Evolutionary conservation across 345 rosid genomes (phyloP).

Genomic region (Eucalyptus tenuipes): DNA sequence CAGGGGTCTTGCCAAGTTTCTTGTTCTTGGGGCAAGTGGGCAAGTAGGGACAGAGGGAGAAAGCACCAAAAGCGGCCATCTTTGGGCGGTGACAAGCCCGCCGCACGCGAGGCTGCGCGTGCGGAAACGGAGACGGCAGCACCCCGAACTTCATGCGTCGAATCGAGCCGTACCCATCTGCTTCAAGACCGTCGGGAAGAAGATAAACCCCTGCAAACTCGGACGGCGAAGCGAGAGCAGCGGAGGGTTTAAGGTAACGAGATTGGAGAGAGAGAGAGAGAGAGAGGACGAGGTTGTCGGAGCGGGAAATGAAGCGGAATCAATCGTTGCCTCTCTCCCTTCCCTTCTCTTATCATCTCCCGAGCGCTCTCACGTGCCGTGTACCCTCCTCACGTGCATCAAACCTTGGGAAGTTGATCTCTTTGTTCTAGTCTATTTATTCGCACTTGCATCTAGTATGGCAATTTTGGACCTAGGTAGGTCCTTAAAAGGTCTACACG

Average conservation of each 20-base stretch:
- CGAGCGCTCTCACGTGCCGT: neutral
- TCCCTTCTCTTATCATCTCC: neutral
- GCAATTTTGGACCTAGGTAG: too few relatives aligned
- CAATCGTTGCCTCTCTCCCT: neutral
- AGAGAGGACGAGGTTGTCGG: neutral
- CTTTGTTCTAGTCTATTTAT: too few relatives aligned
- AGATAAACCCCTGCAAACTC: neutral
- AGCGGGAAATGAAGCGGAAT: neutral
- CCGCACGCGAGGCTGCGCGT: constrained; percentile 10
- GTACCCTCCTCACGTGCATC: neutral
- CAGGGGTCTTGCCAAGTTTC: constrained; percentile 3
- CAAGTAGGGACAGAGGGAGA: constrained; percentile 32
- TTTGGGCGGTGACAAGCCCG: constrained; percentile 1
- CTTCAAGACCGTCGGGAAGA: neutral
- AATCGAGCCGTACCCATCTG: neutral
- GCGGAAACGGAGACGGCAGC: constrained; percentile 12
- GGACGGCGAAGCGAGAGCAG: neutral
- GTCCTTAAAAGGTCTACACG: too few relatives aligned
- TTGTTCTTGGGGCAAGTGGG: constrained; percentile 9
- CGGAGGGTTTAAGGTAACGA: neutral
- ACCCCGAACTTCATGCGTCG: neutral
- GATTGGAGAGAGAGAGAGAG: neutral
- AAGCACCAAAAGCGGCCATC: constrained; percentile 59
- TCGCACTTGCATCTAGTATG: too few relatives aligned
- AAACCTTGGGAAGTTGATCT: neutral